phyloP scores from a whole-genome alignment of 768 basidiomycete genomes.

The Agrocybe praecox region DNA sequence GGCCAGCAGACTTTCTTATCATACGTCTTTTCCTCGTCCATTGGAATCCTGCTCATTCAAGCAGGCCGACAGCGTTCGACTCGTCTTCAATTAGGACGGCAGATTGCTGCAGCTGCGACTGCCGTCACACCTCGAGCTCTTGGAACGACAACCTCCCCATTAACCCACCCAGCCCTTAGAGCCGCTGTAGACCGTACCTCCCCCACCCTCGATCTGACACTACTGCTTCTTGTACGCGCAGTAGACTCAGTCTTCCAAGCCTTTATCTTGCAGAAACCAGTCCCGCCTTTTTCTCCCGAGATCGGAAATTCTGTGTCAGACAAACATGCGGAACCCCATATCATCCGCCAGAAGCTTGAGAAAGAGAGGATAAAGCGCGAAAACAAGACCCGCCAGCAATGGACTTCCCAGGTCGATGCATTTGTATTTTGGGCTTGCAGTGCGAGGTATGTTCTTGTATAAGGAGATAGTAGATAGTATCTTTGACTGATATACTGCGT shows the following conservation, averaged over 20 bases:
- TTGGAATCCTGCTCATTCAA: slow-evolving; percentile 63
- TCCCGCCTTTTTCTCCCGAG: not conserved
- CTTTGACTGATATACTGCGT: slow-evolving; percentile 8
- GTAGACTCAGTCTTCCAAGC: slow-evolving; percentile 62
- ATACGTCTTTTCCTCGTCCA: slow-evolving; percentile 55
- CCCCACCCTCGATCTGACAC: slow-evolving; percentile 67
- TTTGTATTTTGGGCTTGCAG: slow-evolving; percentile 79
- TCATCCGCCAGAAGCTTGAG: slow-evolving; percentile 22
- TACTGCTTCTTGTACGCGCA: slow-evolving; percentile 71
- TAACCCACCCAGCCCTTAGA: slow-evolving; percentile 1
- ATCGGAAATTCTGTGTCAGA: not conserved
- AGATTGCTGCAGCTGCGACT: not conserved
- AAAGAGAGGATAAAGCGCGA: slow-evolving; percentile 30
- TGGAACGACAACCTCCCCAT: slow-evolving; percentile 2
- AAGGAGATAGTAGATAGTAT: not conserved
- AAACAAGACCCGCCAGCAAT: slow-evolving; percentile 19
- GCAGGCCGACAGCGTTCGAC: slow-evolving; percentile 39
- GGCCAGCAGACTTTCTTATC: slow-evolving; percentile 59
- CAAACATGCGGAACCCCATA: slow-evolving; percentile 13
- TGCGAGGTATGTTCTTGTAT: slow-evolving; percentile 54
- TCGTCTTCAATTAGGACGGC: slow-evolving; percentile 12
- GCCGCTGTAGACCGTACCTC: slow-evolving; percentile 32
- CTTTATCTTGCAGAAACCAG: slow-evolving; percentile 39
- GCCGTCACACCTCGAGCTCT: too few relatives aligned
- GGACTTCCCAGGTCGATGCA: slow-evolving; percentile 61